Conservation (phyloP, 2,329 filamentous ascomycete species). For the Fusarium chaquense region DNA sequence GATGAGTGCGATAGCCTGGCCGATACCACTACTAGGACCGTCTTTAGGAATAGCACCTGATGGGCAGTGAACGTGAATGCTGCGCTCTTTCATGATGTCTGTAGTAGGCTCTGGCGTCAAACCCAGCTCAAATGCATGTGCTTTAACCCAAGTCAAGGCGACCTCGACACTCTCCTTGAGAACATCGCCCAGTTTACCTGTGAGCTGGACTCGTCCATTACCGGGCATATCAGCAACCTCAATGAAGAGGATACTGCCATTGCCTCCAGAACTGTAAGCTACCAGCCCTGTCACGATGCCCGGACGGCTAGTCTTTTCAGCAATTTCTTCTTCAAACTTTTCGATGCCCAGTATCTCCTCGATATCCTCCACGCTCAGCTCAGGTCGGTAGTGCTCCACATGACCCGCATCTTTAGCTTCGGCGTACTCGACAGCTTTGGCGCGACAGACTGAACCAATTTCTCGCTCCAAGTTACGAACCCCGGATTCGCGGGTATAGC, state of each 20-base stretch:
- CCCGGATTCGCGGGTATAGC: slow-evolving; percentile 95
- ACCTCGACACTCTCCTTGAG: slow-evolving; percentile 98
- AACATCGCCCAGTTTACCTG: slow-evolving; percentile 95
- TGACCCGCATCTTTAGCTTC: slow-evolving; percentile 83
- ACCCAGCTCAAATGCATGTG: slow-evolving; percentile 91
- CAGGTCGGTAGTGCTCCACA: slow-evolving; percentile 77
- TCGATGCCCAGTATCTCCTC: slow-evolving; percentile 94
- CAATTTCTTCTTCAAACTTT: slow-evolving; percentile 94
- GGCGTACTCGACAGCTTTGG: slow-evolving; percentile 94
- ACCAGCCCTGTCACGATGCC: slow-evolving; percentile 97
- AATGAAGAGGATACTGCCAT: slow-evolving; percentile 97
- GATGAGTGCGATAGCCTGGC: slow-evolving; percentile 93
- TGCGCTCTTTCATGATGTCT: slow-evolving; percentile 95
- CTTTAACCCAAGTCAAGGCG: slow-evolving; percentile 95
- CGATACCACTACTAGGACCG: slow-evolving; percentile 86
- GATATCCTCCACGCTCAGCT: slow-evolving; percentile 81
- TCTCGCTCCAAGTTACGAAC: slow-evolving; percentile 97
- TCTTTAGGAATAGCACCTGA: slow-evolving; percentile 96
- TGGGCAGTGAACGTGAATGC: slow-evolving; percentile 96
- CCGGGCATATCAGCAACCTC: slow-evolving; percentile 98
- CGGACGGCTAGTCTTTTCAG: slow-evolving; percentile 84
- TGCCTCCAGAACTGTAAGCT: slow-evolving; percentile 90
- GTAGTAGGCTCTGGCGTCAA: slow-evolving; percentile 83
- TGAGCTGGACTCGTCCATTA: slow-evolving; percentile 90
- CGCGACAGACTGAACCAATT: slow-evolving; percentile 91